phyloP scores from a whole-genome alignment of 73 alveolate species.

The Loxodes magnus region DNA sequence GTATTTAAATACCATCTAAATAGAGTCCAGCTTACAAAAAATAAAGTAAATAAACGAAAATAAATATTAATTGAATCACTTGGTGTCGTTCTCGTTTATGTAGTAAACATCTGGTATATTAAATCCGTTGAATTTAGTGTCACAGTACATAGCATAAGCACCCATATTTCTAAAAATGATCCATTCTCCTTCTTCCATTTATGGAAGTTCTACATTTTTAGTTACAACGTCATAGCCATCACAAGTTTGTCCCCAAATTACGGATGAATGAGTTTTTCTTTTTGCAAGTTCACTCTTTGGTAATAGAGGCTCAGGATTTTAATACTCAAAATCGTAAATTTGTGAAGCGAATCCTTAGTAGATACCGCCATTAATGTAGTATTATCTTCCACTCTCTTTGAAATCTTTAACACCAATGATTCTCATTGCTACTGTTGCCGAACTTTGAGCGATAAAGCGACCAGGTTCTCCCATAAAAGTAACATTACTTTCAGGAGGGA shows the following conservation, averaged over 20 bases:
- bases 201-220: background rate
- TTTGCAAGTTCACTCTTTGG: background rate
- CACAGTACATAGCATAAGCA: background rate
- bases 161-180: slow-evolving; percentile 2
- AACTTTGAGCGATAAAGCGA: background rate
- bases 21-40: too few species aligned
- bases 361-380: slow-evolving; percentile 8
- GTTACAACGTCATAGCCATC: slow-evolving; percentile 9
- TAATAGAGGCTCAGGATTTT: background rate
- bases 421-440: background rate
- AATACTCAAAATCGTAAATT: background rate
- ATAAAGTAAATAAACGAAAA: too few species aligned
- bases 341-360: background rate
- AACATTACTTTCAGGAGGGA: slow-evolving; percentile 9
- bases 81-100: too few species aligned
- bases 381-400: background rate
- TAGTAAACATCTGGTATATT: too few species aligned
- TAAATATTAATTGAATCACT: too few species aligned
- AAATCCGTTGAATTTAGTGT: slow-evolving; percentile 13
- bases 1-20: too few species aligned
- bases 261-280: background rate
- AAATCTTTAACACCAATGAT: background rate
- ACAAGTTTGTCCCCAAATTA: slow-evolving; percentile 19
- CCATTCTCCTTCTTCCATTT: slow-evolving; percentile 13
- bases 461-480: slow-evolving; percentile 15